Base-by-base conservation (phyloP, 306 rosid genomes). In the Hippophae gyantsensis region DNA sequence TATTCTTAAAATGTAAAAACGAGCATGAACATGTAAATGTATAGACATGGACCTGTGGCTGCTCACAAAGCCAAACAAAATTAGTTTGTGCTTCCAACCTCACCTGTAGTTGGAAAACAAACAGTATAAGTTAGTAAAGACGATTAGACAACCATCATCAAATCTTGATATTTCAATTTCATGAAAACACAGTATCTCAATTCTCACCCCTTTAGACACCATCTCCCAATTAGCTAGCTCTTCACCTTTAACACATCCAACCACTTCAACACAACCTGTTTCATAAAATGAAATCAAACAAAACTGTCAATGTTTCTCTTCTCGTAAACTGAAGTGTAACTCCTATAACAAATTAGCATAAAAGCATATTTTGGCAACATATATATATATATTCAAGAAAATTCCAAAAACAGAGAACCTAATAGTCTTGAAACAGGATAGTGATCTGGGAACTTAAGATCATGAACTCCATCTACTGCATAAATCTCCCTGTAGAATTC, bases 11-110 rank as follows among this genome's bases (percentile, higher is more conserved):
- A 68, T 12, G 67, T 2, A 51, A 13, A 48, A 54, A 56, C 7
- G 9, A 23, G 41, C 58, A 46, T 12, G 43, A 54, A 48, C 7
- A 42, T 78, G 65, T 7, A 41, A 45, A 43, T 7, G 40, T 63
- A 52, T 51, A 55, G 52, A 64, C 40, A 73, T 52, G 52, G 66
- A 88, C 99, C 85, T 83, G 99, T 53, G 96, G 95, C 48, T 57
- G 83, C 71, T 92, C 95, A 68, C 99, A 92, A 60, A 92, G 79
- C 99, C 96, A 92, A 65, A 95, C 88, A 64, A 71, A 78, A 73
- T 86, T 87, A 48, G 95, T 88, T 65, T 57, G 95, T 48, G 92
- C 95, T 78, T 88, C 99, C 52, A 88, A 57, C 73, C 99, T 75
- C 72, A 88, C 95, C 99, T 92, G 83, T 56, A 41, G 5, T 3